These are phyloP conservation scores for Gaultheria prostrata DNA, from an alignment of 148 eudicot genomes.

Conservation along the genomic window DNA sequence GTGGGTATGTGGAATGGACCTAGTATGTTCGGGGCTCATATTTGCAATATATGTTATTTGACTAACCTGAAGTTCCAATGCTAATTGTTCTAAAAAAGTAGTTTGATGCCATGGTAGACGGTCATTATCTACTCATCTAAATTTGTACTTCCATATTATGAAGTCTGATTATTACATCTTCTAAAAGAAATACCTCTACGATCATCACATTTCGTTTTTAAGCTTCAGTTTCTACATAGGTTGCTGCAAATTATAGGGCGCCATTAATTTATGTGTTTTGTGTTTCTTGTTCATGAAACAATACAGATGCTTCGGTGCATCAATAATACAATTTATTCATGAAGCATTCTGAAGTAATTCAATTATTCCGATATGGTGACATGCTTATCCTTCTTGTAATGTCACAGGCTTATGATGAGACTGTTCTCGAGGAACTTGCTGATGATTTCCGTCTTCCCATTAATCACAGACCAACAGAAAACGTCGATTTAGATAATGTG, in stretches of 20 bases:
- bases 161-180: neutral
- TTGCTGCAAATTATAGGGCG: neutral
- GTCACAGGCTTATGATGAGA: conserved; percentile 42
- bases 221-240: neutral
- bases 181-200: neutral
- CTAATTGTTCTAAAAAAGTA: neutral
- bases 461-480: conserved; percentile 77
- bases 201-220: neutral
- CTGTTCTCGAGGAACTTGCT: conserved; percentile 52
- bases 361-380: neutral
- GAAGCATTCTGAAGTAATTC: neutral
- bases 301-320: neutral
- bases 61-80: neutral
- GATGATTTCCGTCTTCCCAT: conserved; percentile 83
- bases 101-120: neutral
- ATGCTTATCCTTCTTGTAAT: conserved; percentile 10
- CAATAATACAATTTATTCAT: neutral
- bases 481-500: conserved; percentile 77
- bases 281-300: neutral
- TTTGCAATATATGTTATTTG: neutral
- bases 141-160: neutral
- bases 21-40: neutral
- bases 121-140: neutral
- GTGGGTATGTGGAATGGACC: neutral
- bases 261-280: neutral